Percentiles rank a stretch among this genome's conserved stretches.
These are phyloP conservation scores for Aspergillus sergii DNA, from an alignment of 2,329 filamentous ascomycete species.

Conservation along the genomic window DNA sequence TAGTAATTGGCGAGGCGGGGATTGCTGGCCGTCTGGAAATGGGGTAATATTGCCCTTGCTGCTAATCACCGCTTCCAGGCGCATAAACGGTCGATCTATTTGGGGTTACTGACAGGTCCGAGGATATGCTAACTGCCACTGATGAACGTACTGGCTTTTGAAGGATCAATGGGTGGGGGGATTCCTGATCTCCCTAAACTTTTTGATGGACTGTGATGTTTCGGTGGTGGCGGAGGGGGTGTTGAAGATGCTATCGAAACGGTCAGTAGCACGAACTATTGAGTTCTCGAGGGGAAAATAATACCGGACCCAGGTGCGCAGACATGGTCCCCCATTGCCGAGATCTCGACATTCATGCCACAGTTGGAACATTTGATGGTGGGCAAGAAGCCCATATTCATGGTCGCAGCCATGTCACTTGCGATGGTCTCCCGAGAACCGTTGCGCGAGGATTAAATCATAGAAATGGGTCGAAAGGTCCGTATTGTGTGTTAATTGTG, in stretches of 20 bases:
- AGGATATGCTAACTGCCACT: background rate
- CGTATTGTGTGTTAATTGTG: background rate
- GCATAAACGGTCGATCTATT: slow-evolving; percentile 47
- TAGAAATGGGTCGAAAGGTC: background rate
- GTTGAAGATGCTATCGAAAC: slow-evolving; percentile 16
- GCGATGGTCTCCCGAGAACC: slow-evolving; percentile 45
- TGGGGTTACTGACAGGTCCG: slow-evolving; percentile 3
- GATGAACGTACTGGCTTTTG: slow-evolving; percentile 60
- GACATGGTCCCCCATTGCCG: slow-evolving; percentile 81
- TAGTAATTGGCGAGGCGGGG: slow-evolving; percentile 40
- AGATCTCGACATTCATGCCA: slow-evolving; percentile 76
- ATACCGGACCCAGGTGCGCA: slow-evolving; percentile 56
- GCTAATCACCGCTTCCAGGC: slow-evolving; percentile 53
- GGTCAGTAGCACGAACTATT: background rate
- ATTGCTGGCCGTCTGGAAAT: slow-evolving; percentile 62
- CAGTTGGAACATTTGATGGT: slow-evolving; percentile 88
- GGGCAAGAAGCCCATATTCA: slow-evolving; percentile 71
- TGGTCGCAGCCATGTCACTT: slow-evolving; percentile 40
- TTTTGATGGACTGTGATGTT: slow-evolving; percentile 29
- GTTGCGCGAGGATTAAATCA: background rate
- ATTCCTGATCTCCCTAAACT: slow-evolving; percentile 45
- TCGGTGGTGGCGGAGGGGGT: slow-evolving; percentile 31
- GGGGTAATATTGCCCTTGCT: slow-evolving; percentile 61
- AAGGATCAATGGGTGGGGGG: slow-evolving; percentile 59
- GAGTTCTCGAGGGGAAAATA: background rate